A percentile compares a stretch with the other conserved stretches of the same genome.
phyloP scores from a whole-genome alignment of 768 basidiomycete species.

The Rhizopogon vulgaris region DNA sequence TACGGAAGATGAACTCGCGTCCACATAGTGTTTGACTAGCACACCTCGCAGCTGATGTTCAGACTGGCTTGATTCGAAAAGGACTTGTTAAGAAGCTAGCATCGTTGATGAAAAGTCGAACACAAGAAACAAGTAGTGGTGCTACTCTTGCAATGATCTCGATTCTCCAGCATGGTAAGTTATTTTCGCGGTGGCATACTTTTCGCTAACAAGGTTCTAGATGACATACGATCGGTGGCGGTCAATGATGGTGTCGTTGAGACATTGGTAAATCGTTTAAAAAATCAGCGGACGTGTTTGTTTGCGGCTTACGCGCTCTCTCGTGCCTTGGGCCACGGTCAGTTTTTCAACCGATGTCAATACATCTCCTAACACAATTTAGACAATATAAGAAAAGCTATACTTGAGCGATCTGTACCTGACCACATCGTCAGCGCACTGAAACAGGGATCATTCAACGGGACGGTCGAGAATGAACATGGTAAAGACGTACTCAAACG shows the following conservation, averaged over 20 bases:
- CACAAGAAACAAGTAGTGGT: neutral
- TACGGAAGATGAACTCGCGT: neutral
- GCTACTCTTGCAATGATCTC: neutral
- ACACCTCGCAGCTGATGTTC: neutral
- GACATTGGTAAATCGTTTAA: neutral
- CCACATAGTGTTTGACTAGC: neutral
- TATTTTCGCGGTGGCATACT: no score
- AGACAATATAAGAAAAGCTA: neutral
- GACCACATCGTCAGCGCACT: neutral
- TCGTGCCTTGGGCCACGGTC: neutral
- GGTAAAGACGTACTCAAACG: neutral
- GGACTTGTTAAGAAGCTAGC: neutral
- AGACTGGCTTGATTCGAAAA: neutral
- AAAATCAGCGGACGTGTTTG: neutral
- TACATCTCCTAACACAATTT: neutral
- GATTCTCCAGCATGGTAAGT: neutral
- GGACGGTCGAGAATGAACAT: conserved; percentile 1
- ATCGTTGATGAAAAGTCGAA: neutral
- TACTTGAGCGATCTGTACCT: neutral
- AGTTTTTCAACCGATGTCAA: neutral
- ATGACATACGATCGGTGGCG: neutral
- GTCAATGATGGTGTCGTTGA: neutral
- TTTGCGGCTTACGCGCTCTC: conserved; percentile 4
- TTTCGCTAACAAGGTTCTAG: neutral
- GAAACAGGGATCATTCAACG: neutral